A percentile compares a stretch with the other conserved stretches of the same genome.
Conservation (phyloP, 257 asterid genomes). For the Scutellaria baicalensis region DNA sequence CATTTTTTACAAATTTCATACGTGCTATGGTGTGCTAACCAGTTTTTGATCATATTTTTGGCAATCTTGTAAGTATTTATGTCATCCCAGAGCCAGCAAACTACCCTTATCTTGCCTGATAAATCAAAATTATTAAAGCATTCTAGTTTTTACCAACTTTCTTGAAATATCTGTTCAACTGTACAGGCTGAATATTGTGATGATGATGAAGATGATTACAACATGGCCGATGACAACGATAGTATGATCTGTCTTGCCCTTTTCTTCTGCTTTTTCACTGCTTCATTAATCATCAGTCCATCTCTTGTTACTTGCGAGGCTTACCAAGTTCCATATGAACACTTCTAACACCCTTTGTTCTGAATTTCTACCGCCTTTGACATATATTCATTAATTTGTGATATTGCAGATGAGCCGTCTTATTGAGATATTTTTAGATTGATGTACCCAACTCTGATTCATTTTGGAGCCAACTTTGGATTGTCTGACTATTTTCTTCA, state of each 20-base stretch:
- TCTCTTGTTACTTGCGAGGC: not conserved
- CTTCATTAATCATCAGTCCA: not conserved
- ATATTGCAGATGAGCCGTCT: slow-evolving; percentile 26
- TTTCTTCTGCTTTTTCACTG: not conserved
- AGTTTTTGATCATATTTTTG: not conserved
- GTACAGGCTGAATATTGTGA: slow-evolving; percentile 50
- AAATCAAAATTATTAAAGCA: not conserved
- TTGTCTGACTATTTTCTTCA: not conserved
- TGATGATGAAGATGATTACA: slow-evolving; percentile 74
- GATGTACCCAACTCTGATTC: not conserved
- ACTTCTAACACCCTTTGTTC: not conserved
- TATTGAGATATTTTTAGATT: slow-evolving; percentile 12
- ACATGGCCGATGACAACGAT: slow-evolving; percentile 44
- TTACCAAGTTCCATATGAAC: not conserved
- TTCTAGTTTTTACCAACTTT: not conserved
- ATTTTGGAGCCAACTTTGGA: not conserved
- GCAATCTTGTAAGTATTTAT: not conserved
- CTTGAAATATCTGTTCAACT: not conserved
- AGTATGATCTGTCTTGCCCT: slow-evolving; percentile 25
- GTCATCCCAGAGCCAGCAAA: not conserved
- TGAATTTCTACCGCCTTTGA: too few relatives aligned
- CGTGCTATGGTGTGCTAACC: not conserved
- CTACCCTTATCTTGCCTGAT: not conserved
- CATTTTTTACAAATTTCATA: not conserved
- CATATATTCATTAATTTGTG: not conserved